Base-by-base conservation (phyloP, 495 filamentous ascomycete genomes). In the Podospora comata region DNA sequence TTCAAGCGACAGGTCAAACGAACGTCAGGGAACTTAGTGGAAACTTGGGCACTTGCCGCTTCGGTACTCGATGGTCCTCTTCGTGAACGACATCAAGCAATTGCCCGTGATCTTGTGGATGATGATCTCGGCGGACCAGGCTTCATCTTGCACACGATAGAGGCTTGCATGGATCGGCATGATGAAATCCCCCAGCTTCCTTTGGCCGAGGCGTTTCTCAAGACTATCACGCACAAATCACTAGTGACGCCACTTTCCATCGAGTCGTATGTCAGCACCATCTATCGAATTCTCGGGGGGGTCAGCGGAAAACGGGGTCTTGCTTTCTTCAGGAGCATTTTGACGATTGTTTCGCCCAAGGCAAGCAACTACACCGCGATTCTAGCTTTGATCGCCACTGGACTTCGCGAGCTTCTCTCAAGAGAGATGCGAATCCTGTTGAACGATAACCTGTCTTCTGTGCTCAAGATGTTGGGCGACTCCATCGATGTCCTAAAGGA, bases 81-180 rank as follows among this genome's bases (percentile, higher is more conserved):
- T 39, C 53, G 64, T n/a, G 65, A 70, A 18, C 23, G 39, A 13
- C 68, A 67, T 20, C 32, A 23, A 15, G 60, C 55, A 1, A 7
- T 65, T 32, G 68, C 60, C 18, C 26, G 65, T 27, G 68, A 70
- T 20, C 61, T 70, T 26, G 68, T 61, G 4, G 65, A 70, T 15
- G 68, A 70, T 20, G 65, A 67, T 0, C 7, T 70, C 11, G 68
- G 68, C 20, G 68, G 68, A 5, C 65, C 28, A 0, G 7, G 16
- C 1, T 26, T 56, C 11, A 34, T 70, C 13, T 23, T 5, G 9
- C 3, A 16, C 30, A 70, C 68, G 1, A 13, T 62, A 15, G 13
- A 23, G 18, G 15, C 58, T 5, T 70, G 68, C 62, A 64, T 56
- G 19, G 19, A 20, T 20, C 20, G 20, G 20, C 20, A 20, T 20